Conservation (phyloP, 164 flowering plant species). For the Santalum album region DNA sequence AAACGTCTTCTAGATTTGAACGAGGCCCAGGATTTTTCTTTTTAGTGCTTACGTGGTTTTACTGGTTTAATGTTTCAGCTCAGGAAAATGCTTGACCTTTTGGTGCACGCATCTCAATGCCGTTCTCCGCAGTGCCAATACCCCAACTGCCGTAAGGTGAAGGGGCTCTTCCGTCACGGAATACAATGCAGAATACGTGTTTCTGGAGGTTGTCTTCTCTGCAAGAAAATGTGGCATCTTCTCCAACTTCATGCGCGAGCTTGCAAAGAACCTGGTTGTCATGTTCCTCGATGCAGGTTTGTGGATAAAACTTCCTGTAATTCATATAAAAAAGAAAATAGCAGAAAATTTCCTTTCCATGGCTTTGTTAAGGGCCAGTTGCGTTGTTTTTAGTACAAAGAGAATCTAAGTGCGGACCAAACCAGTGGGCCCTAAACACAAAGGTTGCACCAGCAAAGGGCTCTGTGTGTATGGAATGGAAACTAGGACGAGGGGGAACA, state of each 20-base stretch:
- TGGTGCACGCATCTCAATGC: conserved; percentile 96
- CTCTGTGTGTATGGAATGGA: no score
- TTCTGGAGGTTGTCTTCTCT: conserved; percentile 85
- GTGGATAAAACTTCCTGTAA: conserved; percentile 1
- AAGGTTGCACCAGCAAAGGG: no score
- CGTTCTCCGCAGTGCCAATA: conserved; percentile 78
- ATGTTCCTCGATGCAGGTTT: conserved; percentile 96
- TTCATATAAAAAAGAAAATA: not conserved
- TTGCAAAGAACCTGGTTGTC: conserved; percentile 89
- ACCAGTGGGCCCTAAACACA: no score
- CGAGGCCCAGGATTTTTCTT: no score
- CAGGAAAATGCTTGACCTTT: conserved; percentile 94
- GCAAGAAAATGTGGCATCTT: conserved; percentile 98
- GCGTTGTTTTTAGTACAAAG: no score
- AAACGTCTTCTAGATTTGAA: no score
- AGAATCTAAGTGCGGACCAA: no score
- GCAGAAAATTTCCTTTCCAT: no score
- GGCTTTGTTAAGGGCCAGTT: no score
- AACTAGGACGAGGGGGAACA: no score
- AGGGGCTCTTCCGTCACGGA: conserved; percentile 97
- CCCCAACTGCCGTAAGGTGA: conserved; percentile 95
- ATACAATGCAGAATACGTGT: conserved; percentile 75
- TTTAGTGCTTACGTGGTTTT: not conserved
- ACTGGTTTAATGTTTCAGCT: no score
- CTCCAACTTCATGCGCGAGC: conserved; percentile 98